Percentiles rank a stretch among this genome's conserved stretches.
phyloP scores from a whole-genome alignment of 176 grass and related monocot genomes.

The Oryza brachyantha region DNA sequence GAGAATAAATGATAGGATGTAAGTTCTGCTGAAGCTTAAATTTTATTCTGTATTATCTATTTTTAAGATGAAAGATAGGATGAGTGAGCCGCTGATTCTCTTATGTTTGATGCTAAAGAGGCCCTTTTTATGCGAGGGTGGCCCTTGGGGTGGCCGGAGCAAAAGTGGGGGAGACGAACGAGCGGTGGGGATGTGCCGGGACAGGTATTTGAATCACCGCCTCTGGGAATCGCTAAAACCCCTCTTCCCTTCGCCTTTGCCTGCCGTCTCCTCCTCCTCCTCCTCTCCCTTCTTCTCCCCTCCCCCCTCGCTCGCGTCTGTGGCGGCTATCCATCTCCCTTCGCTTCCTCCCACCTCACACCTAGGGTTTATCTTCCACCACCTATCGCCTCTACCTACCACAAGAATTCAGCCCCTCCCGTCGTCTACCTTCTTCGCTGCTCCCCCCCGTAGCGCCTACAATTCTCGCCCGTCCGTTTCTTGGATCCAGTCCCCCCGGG shows the following conservation, averaged over 20 bases:
- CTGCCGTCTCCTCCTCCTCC: too few relatives aligned
- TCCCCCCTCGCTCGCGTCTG: constrained; percentile 22
- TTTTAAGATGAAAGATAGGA: too few relatives aligned
- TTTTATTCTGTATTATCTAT: too few relatives aligned
- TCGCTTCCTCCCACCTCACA: constrained; percentile 8
- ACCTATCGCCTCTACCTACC: constrained; percentile 27
- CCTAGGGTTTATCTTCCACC: constrained; percentile 68
- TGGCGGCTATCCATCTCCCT: constrained; percentile 53
- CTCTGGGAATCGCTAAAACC: constrained; percentile 52
- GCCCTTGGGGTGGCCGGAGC: constrained; percentile 21
- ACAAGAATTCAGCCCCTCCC: constrained; percentile 2
- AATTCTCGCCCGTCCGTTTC: not conserved
- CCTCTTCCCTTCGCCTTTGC: not conserved
- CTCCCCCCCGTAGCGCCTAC: not conserved
- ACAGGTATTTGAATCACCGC: constrained; percentile 74
- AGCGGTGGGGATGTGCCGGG: constrained; percentile 54
- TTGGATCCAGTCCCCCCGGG: constrained; percentile 15
- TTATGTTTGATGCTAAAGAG: too few relatives aligned
- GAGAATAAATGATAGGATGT: too few relatives aligned
- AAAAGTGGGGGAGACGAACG: constrained; percentile 16
- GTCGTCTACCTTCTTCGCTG: not conserved
- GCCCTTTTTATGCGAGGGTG: too few relatives aligned
- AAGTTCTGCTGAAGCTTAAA: too few relatives aligned
- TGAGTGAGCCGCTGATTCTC: too few relatives aligned
- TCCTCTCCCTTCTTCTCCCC: constrained; percentile 1